Evolutionary conservation across 2,329 filamentous ascomycete species (phyloP).

Genomic region (Stachybotrys chlorohalonatus): DNA sequence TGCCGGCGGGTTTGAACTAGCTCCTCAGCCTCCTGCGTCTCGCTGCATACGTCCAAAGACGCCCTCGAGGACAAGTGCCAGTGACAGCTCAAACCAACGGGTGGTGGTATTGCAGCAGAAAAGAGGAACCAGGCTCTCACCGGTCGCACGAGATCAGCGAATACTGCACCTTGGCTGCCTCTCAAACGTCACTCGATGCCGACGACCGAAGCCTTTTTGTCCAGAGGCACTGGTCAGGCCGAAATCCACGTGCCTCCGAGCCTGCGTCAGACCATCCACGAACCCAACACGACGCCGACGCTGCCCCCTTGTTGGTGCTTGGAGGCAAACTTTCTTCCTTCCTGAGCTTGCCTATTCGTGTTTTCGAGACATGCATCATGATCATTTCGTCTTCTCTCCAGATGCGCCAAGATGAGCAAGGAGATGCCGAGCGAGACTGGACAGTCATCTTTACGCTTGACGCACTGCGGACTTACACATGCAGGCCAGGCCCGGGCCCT

Average conservation of each 20-base stretch:
- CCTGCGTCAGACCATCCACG: neutral
- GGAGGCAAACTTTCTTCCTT: neutral
- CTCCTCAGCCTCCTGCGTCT: neutral
- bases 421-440: slow-evolving; percentile 47
- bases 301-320: too few species aligned
- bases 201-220: neutral
- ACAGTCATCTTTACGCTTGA: slow-evolving; percentile 48
- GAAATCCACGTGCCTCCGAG: neutral
- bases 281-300: neutral
- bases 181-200: neutral
- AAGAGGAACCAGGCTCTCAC: neutral
- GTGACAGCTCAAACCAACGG: neutral
- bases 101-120: neutral
- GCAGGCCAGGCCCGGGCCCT: slow-evolving; percentile 18
- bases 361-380: neutral
- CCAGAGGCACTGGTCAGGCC: neutral
- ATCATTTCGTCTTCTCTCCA: neutral
- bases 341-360: neutral
- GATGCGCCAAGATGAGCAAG: slow-evolving; percentile 34
- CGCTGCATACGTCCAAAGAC: neutral
- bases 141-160: neutral
- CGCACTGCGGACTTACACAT: slow-evolving; percentile 37
- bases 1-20: neutral
- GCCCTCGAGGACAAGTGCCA: neutral
- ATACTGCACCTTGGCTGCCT: neutral